phyloP scores from a whole-genome alignment of 208 protist genomes.

The Perkinsela sp. region DNA sequence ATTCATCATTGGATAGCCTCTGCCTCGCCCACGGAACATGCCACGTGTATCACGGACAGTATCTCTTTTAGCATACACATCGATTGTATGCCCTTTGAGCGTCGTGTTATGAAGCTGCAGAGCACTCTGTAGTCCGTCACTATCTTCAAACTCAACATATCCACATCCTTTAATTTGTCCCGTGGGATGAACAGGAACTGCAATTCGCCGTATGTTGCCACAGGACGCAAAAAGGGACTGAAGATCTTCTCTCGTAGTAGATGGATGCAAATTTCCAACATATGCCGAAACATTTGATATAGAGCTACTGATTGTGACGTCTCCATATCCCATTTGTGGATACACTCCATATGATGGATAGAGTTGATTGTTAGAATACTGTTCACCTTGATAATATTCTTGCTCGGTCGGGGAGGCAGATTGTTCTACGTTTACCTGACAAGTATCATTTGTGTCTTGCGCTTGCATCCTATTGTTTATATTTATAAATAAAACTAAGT shows the following conservation, averaged over 20 bases:
- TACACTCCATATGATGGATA: background rate
- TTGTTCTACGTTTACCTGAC: no score
- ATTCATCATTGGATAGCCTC: background rate
- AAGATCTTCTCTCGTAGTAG: background rate
- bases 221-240: background rate
- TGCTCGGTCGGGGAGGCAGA: background rate
- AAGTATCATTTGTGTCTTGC: no score
- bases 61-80: background rate
- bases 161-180: background rate
- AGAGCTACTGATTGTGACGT: background rate
- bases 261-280: background rate
- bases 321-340: background rate
- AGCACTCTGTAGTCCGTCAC: background rate
- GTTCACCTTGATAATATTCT: background rate
- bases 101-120: background rate
- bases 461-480: no score
- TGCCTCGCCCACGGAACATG: background rate
- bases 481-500: no score
- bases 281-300: background rate
- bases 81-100: background rate
- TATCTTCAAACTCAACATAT: background rate
- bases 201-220: background rate
- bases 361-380: background rate
- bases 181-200: background rate
- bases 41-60: background rate